Base-by-base conservation (phyloP, 495 filamentous ascomycete species). In the Tricharina praecox region DNA sequence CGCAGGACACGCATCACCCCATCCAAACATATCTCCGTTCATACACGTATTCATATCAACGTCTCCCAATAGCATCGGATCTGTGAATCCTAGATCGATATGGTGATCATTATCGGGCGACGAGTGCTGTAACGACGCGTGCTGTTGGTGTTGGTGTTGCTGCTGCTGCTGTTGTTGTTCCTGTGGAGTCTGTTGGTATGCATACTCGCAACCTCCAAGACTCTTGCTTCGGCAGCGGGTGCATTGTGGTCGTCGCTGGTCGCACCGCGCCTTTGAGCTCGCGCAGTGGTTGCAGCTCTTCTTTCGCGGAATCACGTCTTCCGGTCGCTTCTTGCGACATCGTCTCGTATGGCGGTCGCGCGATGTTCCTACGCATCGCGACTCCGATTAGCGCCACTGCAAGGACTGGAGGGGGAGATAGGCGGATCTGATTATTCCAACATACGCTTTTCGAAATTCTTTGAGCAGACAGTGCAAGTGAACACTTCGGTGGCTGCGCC, bases 201-300 rank as follows among this genome's bases (percentile, higher is more conserved):
- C 49, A 34, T 58, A 58, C 38, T 46, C 53, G 26, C 55, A 58
- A 10, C 49, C 41, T 15, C 7, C 5, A 15, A 58, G 39, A 20
- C 55, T 54, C 16, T 58, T 58, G 20, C 33, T 50, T 24, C 39
- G 53, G 33, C 55, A 58, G 23, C 55, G 50, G 9, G 55, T 50
- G 45, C 55, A 58, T 19, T 47, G 43, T 15, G 55, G 55, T 20
- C 25, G 47, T 32, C 42, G 51, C 16, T 58, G 55, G 23, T 58
- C 55, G 34, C 55, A 58, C 23, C 55, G 50, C 24, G 55, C 56
- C 41, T 58, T 58, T 10, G 55, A 54, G 23, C 47, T 54, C 13
- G 54, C 56, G 43, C 55, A 58, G 41, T 50, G 50, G 28, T 40
- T 51, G 24, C 55, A 58, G 32, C 55, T 58, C 40, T 58, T 58